Percentiles rank a stretch among this genome's conserved stretches.
Conservation (phyloP, 2,329 filamentous ascomycete species). For the Beauveria australis region DNA sequence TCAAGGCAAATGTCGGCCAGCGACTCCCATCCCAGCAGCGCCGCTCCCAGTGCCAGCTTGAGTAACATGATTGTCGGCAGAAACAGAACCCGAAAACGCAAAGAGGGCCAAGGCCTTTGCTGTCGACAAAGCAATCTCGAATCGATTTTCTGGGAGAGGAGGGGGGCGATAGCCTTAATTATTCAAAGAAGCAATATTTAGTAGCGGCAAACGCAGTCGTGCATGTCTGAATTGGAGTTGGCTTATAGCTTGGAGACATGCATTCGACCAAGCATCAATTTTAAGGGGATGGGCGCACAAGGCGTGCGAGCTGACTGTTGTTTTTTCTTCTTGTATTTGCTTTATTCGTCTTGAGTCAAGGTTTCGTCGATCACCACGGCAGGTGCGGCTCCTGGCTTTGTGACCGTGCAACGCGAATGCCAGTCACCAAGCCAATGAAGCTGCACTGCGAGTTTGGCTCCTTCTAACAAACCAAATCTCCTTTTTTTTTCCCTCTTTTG, state of each 20-base stretch:
- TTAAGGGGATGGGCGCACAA: neutral
- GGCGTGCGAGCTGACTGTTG: neutral
- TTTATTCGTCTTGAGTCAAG: neutral
- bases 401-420: neutral
- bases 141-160: neutral
- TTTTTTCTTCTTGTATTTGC: neutral
- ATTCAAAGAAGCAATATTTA: neutral
- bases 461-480: neutral
- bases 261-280: neutral
- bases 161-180: neutral
- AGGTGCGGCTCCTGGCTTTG: neutral
- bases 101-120: neutral
- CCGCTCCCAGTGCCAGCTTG: conserved; percentile 2
- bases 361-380: neutral
- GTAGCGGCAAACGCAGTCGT: neutral
- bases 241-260: neutral
- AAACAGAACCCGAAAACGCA: neutral
- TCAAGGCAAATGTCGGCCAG: conserved; percentile 7
- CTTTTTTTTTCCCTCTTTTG: neutral
- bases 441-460: neutral
- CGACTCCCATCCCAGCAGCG: conserved; percentile 4
- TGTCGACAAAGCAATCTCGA: neutral
- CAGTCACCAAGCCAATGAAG: neutral
- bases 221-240: neutral
- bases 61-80: neutral